Evolutionary conservation across 2,329 filamentous ascomycete genomes (phyloP).

Genomic region (Sclerotinia subarctica): DNA sequence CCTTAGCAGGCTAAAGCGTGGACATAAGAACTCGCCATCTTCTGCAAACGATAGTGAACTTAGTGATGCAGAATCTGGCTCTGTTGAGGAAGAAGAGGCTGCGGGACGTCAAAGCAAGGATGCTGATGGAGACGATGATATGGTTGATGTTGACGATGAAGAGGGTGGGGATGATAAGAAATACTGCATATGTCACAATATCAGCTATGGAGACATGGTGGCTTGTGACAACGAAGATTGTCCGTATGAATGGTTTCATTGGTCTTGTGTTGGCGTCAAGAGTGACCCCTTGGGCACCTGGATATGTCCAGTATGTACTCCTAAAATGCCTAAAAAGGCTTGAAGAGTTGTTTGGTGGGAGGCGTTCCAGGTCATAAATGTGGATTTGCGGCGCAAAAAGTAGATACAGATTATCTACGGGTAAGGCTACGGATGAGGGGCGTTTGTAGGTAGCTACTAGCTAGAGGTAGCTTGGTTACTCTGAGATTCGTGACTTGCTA

Average conservation of each 20-base stretch:
- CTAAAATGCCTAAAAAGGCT: constrained; percentile 36
- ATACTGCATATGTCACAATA: constrained; percentile 80
- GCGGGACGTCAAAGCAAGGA: constrained; percentile 49
- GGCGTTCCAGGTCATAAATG: background rate
- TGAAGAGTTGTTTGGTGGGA: background rate
- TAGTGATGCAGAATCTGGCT: constrained; percentile 58
- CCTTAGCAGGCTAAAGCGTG: constrained; percentile 58
- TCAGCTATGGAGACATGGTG: constrained; percentile 85
- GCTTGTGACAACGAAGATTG: constrained; percentile 82
- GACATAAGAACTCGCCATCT: constrained; percentile 58
- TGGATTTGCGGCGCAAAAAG: background rate
- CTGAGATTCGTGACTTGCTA: background rate
- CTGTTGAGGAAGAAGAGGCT: constrained; percentile 49
- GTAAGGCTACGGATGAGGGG: background rate
- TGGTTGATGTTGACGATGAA: constrained; percentile 60
- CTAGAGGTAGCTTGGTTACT: background rate
- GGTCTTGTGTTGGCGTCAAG: constrained; percentile 68
- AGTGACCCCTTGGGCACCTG: constrained; percentile 65
- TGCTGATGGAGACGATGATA: constrained; percentile 50
- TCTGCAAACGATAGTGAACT: constrained; percentile 63
- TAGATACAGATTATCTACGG: constrained; percentile 4
- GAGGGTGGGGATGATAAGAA: constrained; percentile 71
- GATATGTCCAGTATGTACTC: constrained; percentile 62
- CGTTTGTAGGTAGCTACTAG: background rate
- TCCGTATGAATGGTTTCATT: constrained; percentile 85